These are phyloP conservation scores for Dendrobium catenatum DNA, from an alignment of 106 monocot species.

Conservation along the genomic window DNA sequence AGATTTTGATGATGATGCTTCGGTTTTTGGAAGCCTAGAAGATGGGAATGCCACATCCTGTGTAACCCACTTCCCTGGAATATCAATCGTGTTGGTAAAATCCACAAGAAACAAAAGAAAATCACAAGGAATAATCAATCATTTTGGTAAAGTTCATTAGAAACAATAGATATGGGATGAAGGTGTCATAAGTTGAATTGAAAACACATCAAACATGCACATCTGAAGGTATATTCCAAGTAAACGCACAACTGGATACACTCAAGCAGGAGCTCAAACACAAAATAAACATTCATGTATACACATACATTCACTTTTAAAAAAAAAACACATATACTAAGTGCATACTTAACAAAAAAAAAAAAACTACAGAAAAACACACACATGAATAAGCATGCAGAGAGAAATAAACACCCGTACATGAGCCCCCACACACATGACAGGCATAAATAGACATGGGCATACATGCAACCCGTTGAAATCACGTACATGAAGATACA, in stretches of 20 bases:
- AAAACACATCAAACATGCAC: background rate
- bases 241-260: background rate
- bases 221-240: background rate
- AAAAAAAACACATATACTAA: background rate
- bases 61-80: conserved; percentile 71
- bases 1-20: conserved; percentile 10
- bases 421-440: no score
- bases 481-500: no score
- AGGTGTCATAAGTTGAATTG: background rate
- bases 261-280: background rate
- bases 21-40: conserved; percentile 22
- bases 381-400: no score
- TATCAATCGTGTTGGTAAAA: background rate
- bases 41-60: conserved; percentile 51
- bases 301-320: background rate
- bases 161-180: background rate
- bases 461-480: no score
- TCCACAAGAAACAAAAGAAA: background rate
- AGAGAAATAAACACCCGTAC: no score
- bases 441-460: no score
- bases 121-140: background rate
- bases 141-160: background rate
- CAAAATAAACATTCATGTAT: background rate
- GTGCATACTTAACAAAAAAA: background rate
- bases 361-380: no score